Evolutionary conservation across 371 early-diverging fungal genomes (phyloP).

Genomic region (Mortierella polycephala): DNA sequence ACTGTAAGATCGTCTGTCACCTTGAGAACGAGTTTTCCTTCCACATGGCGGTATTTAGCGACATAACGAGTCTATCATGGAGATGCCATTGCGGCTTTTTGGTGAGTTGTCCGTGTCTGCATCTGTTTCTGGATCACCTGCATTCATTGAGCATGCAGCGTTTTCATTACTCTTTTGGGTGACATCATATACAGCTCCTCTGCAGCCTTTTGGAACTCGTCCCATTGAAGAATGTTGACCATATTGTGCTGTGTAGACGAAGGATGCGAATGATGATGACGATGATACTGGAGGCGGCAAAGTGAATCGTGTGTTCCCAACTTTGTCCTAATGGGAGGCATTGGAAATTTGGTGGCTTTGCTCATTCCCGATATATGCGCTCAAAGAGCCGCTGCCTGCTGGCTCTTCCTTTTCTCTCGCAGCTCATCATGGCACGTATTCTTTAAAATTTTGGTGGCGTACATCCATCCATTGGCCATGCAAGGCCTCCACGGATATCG

Average conservation of each 20-base stretch:
- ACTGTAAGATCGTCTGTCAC: constrained; percentile 77
- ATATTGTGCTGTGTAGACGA: constrained; percentile 34
- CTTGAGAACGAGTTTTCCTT: constrained; percentile 80
- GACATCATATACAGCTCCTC: constrained; percentile 74
- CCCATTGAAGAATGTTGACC: constrained; percentile 73
- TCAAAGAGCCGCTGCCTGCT: background rate
- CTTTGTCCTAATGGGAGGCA: background rate
- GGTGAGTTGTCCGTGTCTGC: too few relatives aligned
- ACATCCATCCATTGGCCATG: background rate
- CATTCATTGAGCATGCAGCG: too few relatives aligned
- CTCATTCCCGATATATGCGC: background rate
- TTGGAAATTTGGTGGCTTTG: too few relatives aligned
- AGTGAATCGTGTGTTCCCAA: background rate
- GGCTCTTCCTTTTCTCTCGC: constrained; percentile 8
- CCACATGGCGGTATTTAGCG: constrained; percentile 72
- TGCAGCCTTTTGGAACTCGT: constrained; percentile 80
- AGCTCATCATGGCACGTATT: constrained; percentile 11
- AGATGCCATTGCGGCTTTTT: too few relatives aligned
- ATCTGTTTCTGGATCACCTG: too few relatives aligned
- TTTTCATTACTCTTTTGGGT: constrained; percentile 66
- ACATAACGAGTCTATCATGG: constrained; percentile 73
- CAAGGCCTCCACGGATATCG: background rate
- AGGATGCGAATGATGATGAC: background rate
- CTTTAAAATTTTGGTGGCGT: constrained; percentile 13
- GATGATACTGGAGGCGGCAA: background rate